A percentile compares a stretch with the other conserved stretches of the same genome.
phyloP scores from a whole-genome alignment of 805 yeast species.

The Saturnispora sanitii region DNA sequence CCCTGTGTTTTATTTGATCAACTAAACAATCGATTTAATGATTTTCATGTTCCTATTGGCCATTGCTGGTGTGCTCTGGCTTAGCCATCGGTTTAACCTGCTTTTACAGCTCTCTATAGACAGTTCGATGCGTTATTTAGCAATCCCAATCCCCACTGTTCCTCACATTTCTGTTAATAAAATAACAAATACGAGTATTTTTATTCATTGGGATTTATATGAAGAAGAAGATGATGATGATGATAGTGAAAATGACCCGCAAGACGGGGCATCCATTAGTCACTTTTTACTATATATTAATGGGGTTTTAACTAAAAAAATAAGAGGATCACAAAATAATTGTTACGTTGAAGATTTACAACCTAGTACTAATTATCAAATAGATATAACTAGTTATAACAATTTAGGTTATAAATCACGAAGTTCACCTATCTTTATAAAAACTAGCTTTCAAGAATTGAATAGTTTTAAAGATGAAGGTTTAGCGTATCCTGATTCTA shows the following conservation, averaged over 20 bases:
- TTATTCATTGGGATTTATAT: constrained; percentile 44
- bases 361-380: constrained; percentile 31
- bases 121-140: constrained; percentile 35
- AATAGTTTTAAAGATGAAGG: constrained; percentile 15
- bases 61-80: constrained; percentile 23
- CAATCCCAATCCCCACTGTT: constrained; percentile 45
- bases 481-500: constrained; percentile 31
- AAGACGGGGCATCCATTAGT: constrained; percentile 21
- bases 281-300: constrained; percentile 31
- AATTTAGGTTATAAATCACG: constrained; percentile 31
- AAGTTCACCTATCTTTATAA: constrained; percentile 32
- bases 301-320: constrained; percentile 28
- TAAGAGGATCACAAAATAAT: constrained; percentile 29
- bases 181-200: constrained; percentile 35
- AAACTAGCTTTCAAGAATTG: constrained; percentile 21
- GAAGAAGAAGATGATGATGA: neutral
- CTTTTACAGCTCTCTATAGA: constrained; percentile 35
- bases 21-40: constrained; percentile 8
- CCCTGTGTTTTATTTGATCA: neutral
- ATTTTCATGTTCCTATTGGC: constrained; percentile 17
- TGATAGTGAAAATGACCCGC: neutral
- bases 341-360: constrained; percentile 26
- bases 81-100: constrained; percentile 20
- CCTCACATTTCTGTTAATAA: constrained; percentile 48
- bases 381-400: constrained; percentile 36